Evolutionary conservation across 371 early-diverging fungal species (phyloP).

Genomic region (Massospora cicadina): DNA sequence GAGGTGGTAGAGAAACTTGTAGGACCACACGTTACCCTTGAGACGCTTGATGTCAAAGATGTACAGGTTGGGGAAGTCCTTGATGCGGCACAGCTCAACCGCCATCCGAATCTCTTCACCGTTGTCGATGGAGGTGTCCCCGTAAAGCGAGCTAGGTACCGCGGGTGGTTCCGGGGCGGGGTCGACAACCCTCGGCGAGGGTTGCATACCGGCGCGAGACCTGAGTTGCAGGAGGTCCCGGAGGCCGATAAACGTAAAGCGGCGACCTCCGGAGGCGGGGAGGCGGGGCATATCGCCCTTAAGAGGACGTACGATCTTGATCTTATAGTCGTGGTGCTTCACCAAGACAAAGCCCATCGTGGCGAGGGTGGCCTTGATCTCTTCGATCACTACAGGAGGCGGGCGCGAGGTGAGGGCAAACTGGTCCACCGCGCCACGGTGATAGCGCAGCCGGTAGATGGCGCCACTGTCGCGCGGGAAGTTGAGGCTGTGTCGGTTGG

Average conservation of each 20-base stretch:
- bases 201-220: background rate
- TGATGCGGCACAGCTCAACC: conserved; percentile 75
- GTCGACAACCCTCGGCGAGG: background rate
- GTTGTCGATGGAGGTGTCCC: conserved; percentile 69
- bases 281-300: conserved; percentile 13
- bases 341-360: conserved; percentile 50
- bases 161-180: background rate
- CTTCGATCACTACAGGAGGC: conserved; percentile 45
- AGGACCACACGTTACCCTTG: conserved; percentile 83
- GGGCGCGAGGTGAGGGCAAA: conserved; percentile 50
- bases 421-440: conserved; percentile 64
- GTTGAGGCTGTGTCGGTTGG: background rate
- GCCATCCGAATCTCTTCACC: conserved; percentile 69
- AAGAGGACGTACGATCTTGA: conserved; percentile 44
- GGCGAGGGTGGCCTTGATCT: conserved; percentile 40
- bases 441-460: conserved; percentile 42
- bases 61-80: conserved; percentile 72
- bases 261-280: conserved; percentile 2
- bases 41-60: conserved; percentile 80
- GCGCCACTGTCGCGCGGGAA: background rate
- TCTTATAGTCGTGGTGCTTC: conserved; percentile 48
- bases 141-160: conserved; percentile 58
- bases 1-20: conserved; percentile 73
- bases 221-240: conserved; percentile 11
- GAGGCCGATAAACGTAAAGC: conserved; percentile 12